phyloP scores from a whole-genome alignment of 2,329 filamentous ascomycete species.

The Fonsecaea monophora region DNA sequence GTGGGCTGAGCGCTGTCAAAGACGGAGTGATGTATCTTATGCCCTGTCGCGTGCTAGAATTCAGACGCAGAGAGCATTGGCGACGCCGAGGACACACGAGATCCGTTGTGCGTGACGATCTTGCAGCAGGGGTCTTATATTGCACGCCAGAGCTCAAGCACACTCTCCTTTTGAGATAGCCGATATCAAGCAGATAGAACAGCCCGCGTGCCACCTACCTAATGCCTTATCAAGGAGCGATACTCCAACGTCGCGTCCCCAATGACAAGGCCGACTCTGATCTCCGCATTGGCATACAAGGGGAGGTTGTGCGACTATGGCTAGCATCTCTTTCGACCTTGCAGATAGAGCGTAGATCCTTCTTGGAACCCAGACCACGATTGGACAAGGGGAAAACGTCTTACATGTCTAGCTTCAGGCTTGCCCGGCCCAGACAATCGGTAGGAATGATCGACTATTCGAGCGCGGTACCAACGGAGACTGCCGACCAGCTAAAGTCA shows the following conservation, averaged over 20 bases:
- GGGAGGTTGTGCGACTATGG: background rate
- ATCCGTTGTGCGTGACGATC: background rate
- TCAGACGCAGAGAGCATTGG: background rate
- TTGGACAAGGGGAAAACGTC: background rate
- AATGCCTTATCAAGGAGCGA: conserved; percentile 1
- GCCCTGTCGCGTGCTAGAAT: background rate
- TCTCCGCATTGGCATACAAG: conserved; percentile 12
- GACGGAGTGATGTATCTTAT: background rate
- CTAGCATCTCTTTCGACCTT: background rate
- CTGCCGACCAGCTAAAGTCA: conserved; percentile 5
- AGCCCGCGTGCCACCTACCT: background rate
- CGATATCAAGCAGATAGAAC: conserved; percentile 2
- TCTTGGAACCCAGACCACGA: background rate
- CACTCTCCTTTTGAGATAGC: background rate
- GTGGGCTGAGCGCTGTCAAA: background rate
- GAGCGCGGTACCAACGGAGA: background rate
- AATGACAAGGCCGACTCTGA: conserved; percentile 11
- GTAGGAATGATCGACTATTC: conserved; percentile 3
- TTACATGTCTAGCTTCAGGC: conserved; percentile 12
- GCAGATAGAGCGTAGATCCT: conserved; percentile 9
- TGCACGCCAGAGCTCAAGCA: background rate
- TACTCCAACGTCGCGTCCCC: background rate
- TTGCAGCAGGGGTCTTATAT: background rate
- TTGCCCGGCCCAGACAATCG: background rate
- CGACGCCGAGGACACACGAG: background rate